These are phyloP conservation scores for Persicaria maculosa DNA, from an alignment of 148 eudicot genomes.

Conservation along the genomic window DNA sequence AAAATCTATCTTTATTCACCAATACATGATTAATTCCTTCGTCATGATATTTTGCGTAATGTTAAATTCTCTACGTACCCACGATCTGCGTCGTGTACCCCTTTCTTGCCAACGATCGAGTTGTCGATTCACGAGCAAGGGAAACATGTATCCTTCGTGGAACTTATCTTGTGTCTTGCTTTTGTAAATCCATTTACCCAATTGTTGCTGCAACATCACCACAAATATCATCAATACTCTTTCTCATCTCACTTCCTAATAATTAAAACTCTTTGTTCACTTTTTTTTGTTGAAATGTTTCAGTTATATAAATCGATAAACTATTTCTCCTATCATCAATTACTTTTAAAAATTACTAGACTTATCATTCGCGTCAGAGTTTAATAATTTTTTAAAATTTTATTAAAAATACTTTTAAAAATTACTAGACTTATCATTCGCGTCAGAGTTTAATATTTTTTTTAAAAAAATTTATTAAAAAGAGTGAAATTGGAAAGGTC, in stretches of 20 bases:
- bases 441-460: too few species aligned
- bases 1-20: not conserved
- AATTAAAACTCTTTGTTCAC: too few species aligned
- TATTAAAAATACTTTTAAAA: not conserved
- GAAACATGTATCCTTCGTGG: constrained; percentile 48
- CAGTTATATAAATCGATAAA: too few species aligned
- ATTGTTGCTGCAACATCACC: constrained; percentile 20
- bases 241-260: too few species aligned
- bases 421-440: too few species aligned
- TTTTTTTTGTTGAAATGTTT: too few species aligned
- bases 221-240: not conserved
- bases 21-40: too few species aligned
- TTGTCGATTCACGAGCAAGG: constrained; percentile 31
- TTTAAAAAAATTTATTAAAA: not conserved
- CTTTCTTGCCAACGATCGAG: constrained; percentile 48
- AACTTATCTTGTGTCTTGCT: constrained; percentile 48
- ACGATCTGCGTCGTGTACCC: constrained; percentile 34
- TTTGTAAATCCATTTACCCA: constrained; percentile 49
- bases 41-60: not conserved
- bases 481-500: not conserved
- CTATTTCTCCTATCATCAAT: too few species aligned
- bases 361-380: too few species aligned
- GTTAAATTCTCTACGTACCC: constrained; percentile 31
- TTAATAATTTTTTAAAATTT: too few species aligned
- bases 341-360: too few species aligned